Base-by-base conservation (phyloP, 805 yeast genomes). In the Monosporozyma unispora region DNA sequence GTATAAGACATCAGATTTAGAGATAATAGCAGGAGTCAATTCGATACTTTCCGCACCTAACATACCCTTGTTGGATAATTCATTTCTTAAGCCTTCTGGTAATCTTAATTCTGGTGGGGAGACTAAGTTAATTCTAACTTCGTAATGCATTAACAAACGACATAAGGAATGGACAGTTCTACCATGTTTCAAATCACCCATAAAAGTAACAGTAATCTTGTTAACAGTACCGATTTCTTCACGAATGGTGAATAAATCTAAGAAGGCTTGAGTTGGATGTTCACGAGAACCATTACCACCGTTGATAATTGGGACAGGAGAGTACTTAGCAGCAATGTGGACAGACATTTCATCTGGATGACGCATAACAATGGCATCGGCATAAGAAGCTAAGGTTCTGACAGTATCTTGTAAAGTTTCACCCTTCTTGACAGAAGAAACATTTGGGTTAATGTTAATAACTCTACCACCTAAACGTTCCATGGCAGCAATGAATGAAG, bases 401-500 rank as follows among this genome's bases (percentile, higher is more conserved):
- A 93, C 81, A 38, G 99, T 93, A 67, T 93, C 99, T 72, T 91
- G 97, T 64, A 93, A 76, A 43, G 97, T 86, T 76, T 93, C 99
- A 58, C 99, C 99, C 77, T 93, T 93, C 75, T 88, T 87, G 46
- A 90, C 96, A 22, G 96, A 87, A n/a, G 98, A 90, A 31, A 89
- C 77, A 56, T 79, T 81, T 52, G 93, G 85, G 54, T 86, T 77
- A 56, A 93, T 85, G 49, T 95, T 79, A 57, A 95, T 86, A 58
- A 89, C 96, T 70, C 96, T 81, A 66, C 99, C 99, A 69, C 99
- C 99, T 61, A 93, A 77, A 74, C 99, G 86, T 76, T 93, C 98
- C 99, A 93, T 93, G 52, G 99, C 99, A 60, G 96, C 96, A 68
- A 93, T 96, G 67, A 95, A 95, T 1, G 98, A 93, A 21, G 97